Percentiles rank a stretch among this genome's conserved stretches.
phyloP scores from a whole-genome alignment of 208 protist genomes.

The Angomonas deanei region DNA sequence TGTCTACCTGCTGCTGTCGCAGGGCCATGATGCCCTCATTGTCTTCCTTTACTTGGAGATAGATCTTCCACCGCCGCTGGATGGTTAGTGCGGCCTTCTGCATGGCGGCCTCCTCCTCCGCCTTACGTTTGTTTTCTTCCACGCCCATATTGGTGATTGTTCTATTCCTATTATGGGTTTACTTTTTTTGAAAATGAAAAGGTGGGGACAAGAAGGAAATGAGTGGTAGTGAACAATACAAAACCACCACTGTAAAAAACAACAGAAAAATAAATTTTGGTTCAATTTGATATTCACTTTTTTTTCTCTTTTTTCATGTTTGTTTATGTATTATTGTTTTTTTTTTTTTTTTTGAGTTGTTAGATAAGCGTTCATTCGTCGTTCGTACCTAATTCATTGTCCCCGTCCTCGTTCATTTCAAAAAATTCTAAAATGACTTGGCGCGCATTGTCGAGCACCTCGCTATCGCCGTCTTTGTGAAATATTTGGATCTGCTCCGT shows the following conservation, averaged over 20 bases:
- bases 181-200: slow-evolving; percentile 5
- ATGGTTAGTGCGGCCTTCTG: slow-evolving; percentile 54
- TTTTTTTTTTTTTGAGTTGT: not conserved
- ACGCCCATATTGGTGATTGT: not conserved
- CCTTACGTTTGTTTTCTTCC: not conserved
- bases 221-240: not conserved
- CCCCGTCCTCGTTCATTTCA: slow-evolving; percentile 7
- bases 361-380: not conserved
- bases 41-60: slow-evolving; percentile 20
- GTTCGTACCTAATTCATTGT: not conserved
- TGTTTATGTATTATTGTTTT: not conserved
- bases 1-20: not conserved
- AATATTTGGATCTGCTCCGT: slow-evolving; percentile 35
- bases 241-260: no score
- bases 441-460: slow-evolving; percentile 24
- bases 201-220: slow-evolving; percentile 8
- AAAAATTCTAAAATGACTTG: slow-evolving; percentile 11
- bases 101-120: slow-evolving; percentile 50
- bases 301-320: not conserved
- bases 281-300: no score
- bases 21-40: slow-evolving; percentile 19
- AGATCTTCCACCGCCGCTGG: slow-evolving; percentile 60
- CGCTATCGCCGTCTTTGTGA: slow-evolving; percentile 20
- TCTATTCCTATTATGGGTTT: not conserved
- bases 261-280: no score